Conservation (phyloP, 306 rosid genomes). For the Cicer cuneatum region DNA sequence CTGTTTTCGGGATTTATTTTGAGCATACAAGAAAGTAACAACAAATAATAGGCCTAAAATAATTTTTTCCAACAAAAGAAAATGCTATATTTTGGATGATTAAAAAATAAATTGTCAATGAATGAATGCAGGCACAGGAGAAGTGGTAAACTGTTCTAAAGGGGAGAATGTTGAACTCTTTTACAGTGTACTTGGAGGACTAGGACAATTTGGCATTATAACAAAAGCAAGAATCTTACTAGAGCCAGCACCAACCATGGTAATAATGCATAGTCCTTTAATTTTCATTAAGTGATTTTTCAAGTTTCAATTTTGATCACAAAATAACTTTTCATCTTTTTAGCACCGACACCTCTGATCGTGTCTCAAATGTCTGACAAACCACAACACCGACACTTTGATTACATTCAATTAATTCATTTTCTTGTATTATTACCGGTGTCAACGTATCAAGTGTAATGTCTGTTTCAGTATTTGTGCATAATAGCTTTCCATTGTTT, state of each 20-base stretch:
- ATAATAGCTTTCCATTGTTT: background rate
- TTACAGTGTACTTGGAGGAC: conserved; percentile 93
- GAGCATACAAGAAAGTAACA: background rate
- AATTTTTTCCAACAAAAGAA: background rate
- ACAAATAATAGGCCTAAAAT: background rate
- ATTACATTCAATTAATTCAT: no score
- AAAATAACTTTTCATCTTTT: no score
- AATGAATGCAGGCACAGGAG: conserved; percentile 82
- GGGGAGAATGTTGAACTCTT: conserved; percentile 83
- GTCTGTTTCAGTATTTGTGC: no score
- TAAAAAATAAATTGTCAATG: conserved; percentile 26
- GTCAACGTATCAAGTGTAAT: no score
- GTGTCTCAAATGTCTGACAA: no score
- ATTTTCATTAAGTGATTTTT: conserved; percentile 9
- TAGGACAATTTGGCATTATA: conserved; percentile 96
- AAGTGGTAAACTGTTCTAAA: conserved; percentile 74
- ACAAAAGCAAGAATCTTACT: conserved; percentile 78
- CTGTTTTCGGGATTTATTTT: background rate
- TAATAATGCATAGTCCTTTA: conserved; percentile 45
- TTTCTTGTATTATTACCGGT: no score
- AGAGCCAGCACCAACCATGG: conserved; percentile 88
- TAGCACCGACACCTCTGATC: no score
- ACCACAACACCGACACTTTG: no score
- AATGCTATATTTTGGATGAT: conserved; percentile 7
- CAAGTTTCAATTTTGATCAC: background rate